Evolutionary conservation across 352 stramenopile genomes (phyloP).

Genomic region (Pythium dissimile): DNA sequence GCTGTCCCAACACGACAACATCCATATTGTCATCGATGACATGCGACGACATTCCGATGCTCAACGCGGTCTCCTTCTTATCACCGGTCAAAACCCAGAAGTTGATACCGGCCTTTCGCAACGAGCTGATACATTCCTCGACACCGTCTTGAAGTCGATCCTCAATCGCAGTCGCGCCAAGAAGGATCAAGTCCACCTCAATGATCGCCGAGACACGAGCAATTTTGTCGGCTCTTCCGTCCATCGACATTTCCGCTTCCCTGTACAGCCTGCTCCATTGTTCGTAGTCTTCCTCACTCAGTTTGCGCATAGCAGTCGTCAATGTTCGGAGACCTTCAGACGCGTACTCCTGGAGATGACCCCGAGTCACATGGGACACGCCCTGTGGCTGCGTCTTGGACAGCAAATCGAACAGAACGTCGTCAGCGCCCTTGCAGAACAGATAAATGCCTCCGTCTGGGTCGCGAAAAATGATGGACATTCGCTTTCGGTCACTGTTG

Average conservation of each 20-base stretch:
- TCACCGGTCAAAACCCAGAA: constrained; percentile 95
- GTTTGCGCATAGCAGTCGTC: constrained; percentile 62
- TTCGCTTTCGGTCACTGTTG: constrained; percentile 97
- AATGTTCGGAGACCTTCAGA: constrained; percentile 74
- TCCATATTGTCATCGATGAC: constrained; percentile 90
- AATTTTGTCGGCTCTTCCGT: constrained; percentile 68
- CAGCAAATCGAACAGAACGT: constrained; percentile 74
- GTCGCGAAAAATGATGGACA: constrained; percentile 95
- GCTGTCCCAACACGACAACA: constrained; percentile 81
- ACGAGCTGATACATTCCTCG: constrained; percentile 88
- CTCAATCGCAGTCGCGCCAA: constrained; percentile 92
- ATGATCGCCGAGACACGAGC: constrained; percentile 75
- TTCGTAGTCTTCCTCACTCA: constrained; percentile 73
- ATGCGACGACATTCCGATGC: constrained; percentile 87
- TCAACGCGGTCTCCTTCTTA: constrained; percentile 87
- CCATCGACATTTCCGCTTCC: constrained; percentile 75
- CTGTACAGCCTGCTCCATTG: constrained; percentile 68
- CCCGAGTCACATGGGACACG: constrained; percentile 72
- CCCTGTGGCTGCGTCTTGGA: constrained; percentile 68
- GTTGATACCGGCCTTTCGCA: constrained; percentile 93
- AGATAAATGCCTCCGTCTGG: constrained; percentile 66
- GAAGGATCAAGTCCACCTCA: constrained; percentile 81
- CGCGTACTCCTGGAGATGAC: constrained; percentile 81
- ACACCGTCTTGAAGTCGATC: constrained; percentile 92
- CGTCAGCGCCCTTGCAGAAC: constrained; percentile 84